Evolutionary conservation across 2,329 filamentous ascomycete species (phyloP).

Genomic region (Pestalotiopsis fici): DNA sequence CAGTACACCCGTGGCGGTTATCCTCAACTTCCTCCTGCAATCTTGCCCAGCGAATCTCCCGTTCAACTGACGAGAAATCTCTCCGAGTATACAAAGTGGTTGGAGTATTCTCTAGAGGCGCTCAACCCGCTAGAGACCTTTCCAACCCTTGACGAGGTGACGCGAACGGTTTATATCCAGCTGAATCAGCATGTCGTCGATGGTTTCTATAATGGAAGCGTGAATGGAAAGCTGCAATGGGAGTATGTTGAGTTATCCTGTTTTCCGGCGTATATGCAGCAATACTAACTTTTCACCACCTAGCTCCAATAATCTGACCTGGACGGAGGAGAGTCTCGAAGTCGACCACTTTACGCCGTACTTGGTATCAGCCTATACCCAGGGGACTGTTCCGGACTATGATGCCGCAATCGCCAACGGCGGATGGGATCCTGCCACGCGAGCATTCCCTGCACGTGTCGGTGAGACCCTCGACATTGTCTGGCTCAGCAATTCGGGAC

Average conservation of each 20-base stretch:
- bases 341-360: constrained; percentile 38
- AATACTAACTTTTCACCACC: neutral
- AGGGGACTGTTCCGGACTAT: constrained; percentile 54
- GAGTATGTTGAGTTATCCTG: constrained; percentile 23
- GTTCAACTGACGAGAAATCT: constrained; percentile 34
- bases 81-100: constrained; percentile 33
- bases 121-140: constrained; percentile 29
- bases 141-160: constrained; percentile 47
- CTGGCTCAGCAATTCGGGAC: constrained; percentile 40
- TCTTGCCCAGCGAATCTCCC: constrained; percentile 27
- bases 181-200: constrained; percentile 39
- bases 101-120: constrained; percentile 48
- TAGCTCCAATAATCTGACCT: constrained; percentile 43
- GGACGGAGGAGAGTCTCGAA: constrained; percentile 36
- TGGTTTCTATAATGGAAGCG: constrained; percentile 28
- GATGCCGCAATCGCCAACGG: constrained; percentile 46
- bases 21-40: constrained; percentile 11
- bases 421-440: constrained; percentile 54
- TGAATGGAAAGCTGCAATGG: constrained; percentile 35
- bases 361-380: constrained; percentile 52
- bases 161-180: constrained; percentile 48
- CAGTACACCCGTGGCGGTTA: constrained; percentile 33
- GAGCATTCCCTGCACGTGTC: constrained; percentile 52
- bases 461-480: constrained; percentile 60
- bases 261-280: neutral